Conservation (phyloP, 78 protist species). For the Guillardia theta region DNA sequence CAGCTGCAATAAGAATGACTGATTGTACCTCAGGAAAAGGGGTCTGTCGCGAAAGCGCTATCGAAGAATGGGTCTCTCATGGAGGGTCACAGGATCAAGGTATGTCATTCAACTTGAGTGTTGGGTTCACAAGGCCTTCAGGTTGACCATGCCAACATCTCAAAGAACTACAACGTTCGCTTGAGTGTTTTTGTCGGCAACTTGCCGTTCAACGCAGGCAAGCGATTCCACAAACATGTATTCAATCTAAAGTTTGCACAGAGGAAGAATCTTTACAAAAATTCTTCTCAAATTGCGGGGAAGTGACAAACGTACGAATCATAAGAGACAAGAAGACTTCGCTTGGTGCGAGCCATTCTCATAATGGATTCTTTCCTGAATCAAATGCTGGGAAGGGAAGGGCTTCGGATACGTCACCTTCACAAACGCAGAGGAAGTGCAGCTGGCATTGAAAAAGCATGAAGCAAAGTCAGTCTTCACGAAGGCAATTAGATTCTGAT, state of each 20-base stretch:
- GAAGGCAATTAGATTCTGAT: no score
- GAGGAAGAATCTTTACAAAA: background rate
- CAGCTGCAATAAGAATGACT: no score
- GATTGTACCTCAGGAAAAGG: no score
- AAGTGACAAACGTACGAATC: background rate
- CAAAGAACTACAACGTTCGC: background rate
- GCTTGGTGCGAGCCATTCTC: background rate
- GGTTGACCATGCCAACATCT: slow-evolving; percentile 3
- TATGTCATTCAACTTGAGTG: no score
- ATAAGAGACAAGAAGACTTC: background rate
- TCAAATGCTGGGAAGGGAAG: background rate
- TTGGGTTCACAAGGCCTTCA: background rate
- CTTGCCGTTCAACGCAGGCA: background rate
- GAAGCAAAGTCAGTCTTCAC: no score
- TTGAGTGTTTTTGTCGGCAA: background rate
- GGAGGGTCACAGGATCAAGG: no score
- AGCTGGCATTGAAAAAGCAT: background rate
- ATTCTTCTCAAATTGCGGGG: background rate
- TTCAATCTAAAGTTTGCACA: background rate
- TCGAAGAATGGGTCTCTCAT: background rate
- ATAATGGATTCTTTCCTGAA: background rate
- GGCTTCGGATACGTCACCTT: slow-evolving; percentile 27
- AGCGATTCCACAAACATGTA: background rate
- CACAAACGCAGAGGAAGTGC: background rate
- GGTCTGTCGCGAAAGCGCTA: background rate